phyloP scores from a whole-genome alignment of 2,329 filamentous ascomycete genomes.

The Exophiala mesophila region DNA sequence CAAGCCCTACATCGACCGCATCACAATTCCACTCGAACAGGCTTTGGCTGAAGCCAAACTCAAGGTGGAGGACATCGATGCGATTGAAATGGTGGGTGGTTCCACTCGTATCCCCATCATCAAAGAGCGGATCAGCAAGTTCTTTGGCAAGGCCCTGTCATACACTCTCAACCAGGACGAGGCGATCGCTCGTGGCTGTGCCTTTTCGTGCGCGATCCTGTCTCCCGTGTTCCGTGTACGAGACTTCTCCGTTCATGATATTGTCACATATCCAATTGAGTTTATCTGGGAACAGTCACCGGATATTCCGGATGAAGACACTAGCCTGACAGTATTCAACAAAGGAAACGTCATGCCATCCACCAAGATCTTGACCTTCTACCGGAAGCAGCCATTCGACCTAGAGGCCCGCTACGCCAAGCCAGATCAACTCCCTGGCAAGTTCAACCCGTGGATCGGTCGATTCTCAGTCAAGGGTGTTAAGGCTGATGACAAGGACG shows the following conservation, averaged over 20 bases:
- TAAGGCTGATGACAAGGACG: slow-evolving; percentile 80
- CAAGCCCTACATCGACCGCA: slow-evolving; percentile 72
- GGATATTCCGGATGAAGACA: slow-evolving; percentile 98
- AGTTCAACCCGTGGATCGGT: slow-evolving; percentile 90
- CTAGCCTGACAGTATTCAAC: slow-evolving; percentile 94
- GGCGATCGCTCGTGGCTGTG: slow-evolving; percentile 89
- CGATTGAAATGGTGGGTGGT: slow-evolving; percentile 88
- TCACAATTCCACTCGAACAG: slow-evolving; percentile 73
- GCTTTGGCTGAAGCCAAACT: slow-evolving; percentile 92
- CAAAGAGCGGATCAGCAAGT: slow-evolving; percentile 82
- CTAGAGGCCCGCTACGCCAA: slow-evolving; percentile 91
- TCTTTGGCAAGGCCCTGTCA: slow-evolving; percentile 88
- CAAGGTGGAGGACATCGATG: slow-evolving; percentile 84
- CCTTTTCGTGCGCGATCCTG: slow-evolving; percentile 95
- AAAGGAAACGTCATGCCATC: slow-evolving; percentile 95
- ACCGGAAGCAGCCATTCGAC: slow-evolving; percentile 95
- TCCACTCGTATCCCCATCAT: slow-evolving; percentile 88
- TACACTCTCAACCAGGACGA: slow-evolving; percentile 99
- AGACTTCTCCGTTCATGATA: slow-evolving; percentile 95
- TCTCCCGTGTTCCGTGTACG: slow-evolving; percentile 97
- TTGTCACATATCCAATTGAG: slow-evolving; percentile 96
- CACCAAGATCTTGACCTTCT: slow-evolving; percentile 98
- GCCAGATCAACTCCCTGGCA: slow-evolving; percentile 79
- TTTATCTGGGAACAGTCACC: slow-evolving; percentile 98
- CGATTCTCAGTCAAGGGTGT: slow-evolving; percentile 97